These are phyloP conservation scores for Epichloe baconii DNA, from an alignment of 2,329 filamentous ascomycete genomes.

Conservation along the genomic window DNA sequence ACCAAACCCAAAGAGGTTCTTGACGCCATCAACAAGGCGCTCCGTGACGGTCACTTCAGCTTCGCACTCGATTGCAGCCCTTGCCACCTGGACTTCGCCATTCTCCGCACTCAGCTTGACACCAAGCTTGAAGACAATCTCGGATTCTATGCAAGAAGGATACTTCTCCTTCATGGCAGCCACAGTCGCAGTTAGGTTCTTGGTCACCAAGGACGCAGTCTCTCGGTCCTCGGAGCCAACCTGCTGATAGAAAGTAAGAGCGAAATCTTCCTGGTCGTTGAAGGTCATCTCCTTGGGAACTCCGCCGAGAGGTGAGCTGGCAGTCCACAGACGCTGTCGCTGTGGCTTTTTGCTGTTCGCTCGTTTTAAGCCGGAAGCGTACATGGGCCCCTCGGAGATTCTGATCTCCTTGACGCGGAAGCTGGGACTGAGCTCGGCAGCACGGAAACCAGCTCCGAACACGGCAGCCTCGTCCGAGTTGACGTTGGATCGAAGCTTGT, in stretches of 20 bases:
- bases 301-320: constrained; percentile 60
- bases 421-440: constrained; percentile 79
- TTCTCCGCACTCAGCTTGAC: constrained; percentile 59
- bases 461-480: constrained; percentile 96
- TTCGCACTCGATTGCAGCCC: constrained; percentile 75
- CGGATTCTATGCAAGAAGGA: constrained; percentile 55
- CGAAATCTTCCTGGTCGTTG: constrained; percentile 69
- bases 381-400: constrained; percentile 62
- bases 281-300: constrained; percentile 76
- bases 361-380: constrained; percentile 66
- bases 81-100: constrained; percentile 67
- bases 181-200: constrained; percentile 79
- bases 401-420: constrained; percentile 98
- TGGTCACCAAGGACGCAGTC: constrained; percentile 55
- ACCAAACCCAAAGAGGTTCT: constrained; percentile 91
- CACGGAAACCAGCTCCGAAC: constrained; percentile 90
- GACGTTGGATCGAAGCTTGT: constrained; percentile 84
- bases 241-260: constrained; percentile 67
- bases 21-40: constrained; percentile 81
- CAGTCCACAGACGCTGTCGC: constrained; percentile 72
- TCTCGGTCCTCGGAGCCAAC: constrained; percentile 45
- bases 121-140: constrained; percentile 68
- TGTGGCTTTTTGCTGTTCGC: constrained; percentile 52
- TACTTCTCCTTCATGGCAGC: constrained; percentile 64
- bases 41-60: constrained; percentile 61